Conservation (phyloP, 2,329 filamentous ascomycete genomes). For the Penicillium sp. region DNA sequence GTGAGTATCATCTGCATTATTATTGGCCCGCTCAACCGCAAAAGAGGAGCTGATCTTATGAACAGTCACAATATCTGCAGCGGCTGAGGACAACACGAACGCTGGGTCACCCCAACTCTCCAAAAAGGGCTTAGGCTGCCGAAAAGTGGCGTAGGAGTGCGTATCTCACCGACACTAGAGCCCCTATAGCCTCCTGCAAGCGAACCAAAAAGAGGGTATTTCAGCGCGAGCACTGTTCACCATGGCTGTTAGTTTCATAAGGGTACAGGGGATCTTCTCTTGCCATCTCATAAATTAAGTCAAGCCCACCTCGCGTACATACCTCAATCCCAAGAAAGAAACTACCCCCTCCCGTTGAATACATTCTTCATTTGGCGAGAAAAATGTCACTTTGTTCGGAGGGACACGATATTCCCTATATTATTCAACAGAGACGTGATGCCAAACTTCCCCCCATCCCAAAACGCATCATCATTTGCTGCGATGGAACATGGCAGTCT, state of each 20-base stretch:
- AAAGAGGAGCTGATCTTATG: not conserved
- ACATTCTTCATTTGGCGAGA: not conserved
- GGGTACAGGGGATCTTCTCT: not conserved
- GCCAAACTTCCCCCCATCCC: conserved; percentile 5
- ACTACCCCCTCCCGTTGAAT: not conserved
- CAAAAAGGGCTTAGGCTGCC: not conserved
- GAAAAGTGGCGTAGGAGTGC: not conserved
- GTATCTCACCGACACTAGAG: not conserved
- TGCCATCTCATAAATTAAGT: not conserved
- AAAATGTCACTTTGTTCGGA: conserved; percentile 6
- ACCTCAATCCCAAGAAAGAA: not conserved
- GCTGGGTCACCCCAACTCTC: not conserved
- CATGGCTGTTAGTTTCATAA: too few species aligned
- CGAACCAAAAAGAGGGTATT: not conserved
- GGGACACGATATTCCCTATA: not conserved
- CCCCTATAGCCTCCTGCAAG: not conserved
- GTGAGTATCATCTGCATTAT: not conserved
- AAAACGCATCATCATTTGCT: conserved; percentile 36
- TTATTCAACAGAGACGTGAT: conserved; percentile 5
- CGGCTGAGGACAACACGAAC: conserved; percentile 2
- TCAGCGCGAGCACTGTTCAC: not conserved
- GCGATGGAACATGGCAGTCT: conserved; percentile 37
- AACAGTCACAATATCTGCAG: not conserved
- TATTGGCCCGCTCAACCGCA: not conserved
- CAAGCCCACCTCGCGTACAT: not conserved